Base-by-base conservation (phyloP, 192 early-diverging fungal species). In the Backusella sp. region DNA sequence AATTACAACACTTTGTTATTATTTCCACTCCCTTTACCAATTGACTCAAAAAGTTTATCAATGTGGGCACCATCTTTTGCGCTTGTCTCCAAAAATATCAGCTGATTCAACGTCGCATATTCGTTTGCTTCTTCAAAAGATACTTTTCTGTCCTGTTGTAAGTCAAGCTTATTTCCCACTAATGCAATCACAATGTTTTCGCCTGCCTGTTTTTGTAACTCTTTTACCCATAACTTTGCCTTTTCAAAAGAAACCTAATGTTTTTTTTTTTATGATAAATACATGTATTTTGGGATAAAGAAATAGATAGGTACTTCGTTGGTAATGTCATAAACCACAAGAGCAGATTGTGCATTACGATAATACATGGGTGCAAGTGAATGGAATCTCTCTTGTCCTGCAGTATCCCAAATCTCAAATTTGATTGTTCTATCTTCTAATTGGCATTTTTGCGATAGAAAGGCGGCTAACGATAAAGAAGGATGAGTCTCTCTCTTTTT, bases 141-240 rank as follows among this genome's bases (percentile, higher is more conserved):
- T 30, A 83, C 82, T 84, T 81, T 75, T 56, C 79, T 71, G 21
- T 79, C 66, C 30, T 86, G 83, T 23, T 76, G 80, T 44, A 99
- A 79, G 83, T 99, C 98, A 44, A 96, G 87, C 84, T 99, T 99
- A 88, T 99, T 99, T 56, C 98, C 98, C 23, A 96, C 95, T 56
- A 99, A 87, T 19, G 95, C 95, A 89, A 99, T 98, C 62, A 98
- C 96, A 85, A 98, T 96, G 84, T 96, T 94, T 23, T 95, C 95
- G 82, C 94, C 96, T 17, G 97, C 98, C 83, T 99, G 98, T 71
- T 96, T 93, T 84, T 99, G 96, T 32, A 99, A 90, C 83, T 99
- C 98, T 81, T 96, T 97, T 17, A 98, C 94, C 98, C 98, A 99
- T 37, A 94, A 91, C 84, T 97, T 97, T 68, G 97, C 98, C 80